Percentiles rank a stretch among this genome's conserved stretches.
These are phyloP conservation scores for Achlya hypogyna DNA, from an alignment of 352 stramenopile genomes.

Conservation along the genomic window DNA sequence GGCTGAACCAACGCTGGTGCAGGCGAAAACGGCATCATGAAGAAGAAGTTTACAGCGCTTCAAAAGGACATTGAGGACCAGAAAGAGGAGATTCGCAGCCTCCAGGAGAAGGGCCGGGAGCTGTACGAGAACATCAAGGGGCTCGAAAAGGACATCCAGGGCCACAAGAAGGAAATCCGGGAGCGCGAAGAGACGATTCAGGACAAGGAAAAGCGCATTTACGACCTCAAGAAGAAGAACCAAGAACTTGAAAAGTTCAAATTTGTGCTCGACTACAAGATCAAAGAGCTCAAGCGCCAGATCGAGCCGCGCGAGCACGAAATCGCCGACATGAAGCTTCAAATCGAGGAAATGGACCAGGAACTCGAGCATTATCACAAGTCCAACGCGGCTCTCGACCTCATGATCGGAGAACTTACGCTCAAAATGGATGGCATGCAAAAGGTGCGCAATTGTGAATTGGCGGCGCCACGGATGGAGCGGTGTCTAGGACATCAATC, in stretches of 20 bases:
- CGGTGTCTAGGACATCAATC: conserved; percentile 11
- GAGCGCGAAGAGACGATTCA: conserved; percentile 91
- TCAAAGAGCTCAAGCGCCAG: conserved; percentile 92
- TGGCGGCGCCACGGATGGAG: too few relatives aligned
- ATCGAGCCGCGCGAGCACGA: conserved; percentile 93
- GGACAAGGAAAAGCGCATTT: conserved; percentile 93
- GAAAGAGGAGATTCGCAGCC: conserved; percentile 78
- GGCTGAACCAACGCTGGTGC: neutral
- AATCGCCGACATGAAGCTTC: conserved; percentile 88
- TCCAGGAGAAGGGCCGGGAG: conserved; percentile 84
- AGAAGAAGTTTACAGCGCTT: conserved; percentile 86
- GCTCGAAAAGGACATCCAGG: conserved; percentile 88
- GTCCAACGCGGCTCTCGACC: conserved; percentile 85
- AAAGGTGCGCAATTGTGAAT: conserved; percentile 61
- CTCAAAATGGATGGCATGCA: conserved; percentile 85
- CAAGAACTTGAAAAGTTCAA: conserved; percentile 95
- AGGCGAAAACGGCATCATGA: conserved; percentile 90
- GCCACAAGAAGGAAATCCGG: conserved; percentile 91
- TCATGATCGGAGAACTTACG: conserved; percentile 89
- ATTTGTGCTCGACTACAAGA: conserved; percentile 96
- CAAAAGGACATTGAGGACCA: conserved; percentile 90
- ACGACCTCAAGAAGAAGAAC: conserved; percentile 94
- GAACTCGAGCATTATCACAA: conserved; percentile 94
- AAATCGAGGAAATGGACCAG: conserved; percentile 94
- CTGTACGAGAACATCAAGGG: conserved; percentile 77